phyloP scores from a whole-genome alignment of 345 rosid species.

The Populus nigra region DNA sequence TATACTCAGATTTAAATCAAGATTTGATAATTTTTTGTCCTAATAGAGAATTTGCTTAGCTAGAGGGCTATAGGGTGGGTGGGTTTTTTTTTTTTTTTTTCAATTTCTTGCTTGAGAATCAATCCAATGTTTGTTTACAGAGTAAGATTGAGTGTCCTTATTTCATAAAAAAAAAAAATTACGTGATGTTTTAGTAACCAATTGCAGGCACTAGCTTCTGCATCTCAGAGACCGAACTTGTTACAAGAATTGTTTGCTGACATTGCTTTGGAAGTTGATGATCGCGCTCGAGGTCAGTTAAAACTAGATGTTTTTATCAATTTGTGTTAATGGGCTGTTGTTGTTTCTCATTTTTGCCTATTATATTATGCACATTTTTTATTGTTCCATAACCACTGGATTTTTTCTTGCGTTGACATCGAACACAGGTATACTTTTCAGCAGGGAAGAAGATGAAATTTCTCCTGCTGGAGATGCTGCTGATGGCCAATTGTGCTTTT shows the following conservation, averaged over 20 bases:
- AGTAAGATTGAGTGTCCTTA: too few relatives aligned
- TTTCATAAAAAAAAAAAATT: background rate
- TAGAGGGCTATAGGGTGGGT: too few relatives aligned
- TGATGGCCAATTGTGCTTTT: conserved; percentile 68
- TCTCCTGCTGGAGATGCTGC: conserved; percentile 40
- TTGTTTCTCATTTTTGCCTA: background rate
- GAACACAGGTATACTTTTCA: conserved; percentile 69
- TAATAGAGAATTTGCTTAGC: too few relatives aligned
- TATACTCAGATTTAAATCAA: background rate
- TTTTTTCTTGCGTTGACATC: conserved; percentile 29
- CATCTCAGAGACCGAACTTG: conserved; percentile 79
- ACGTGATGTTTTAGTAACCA: background rate
- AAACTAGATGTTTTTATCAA: background rate
- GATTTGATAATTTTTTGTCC: background rate
- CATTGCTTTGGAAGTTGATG: conserved; percentile 88
- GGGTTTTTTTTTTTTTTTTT: too few relatives aligned
- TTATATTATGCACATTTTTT: background rate
- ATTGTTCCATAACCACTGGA: background rate
- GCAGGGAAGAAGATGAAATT: conserved; percentile 63
- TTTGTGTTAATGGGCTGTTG: background rate
- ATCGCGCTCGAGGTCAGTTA: conserved; percentile 75
- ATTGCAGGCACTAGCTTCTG: conserved; percentile 74
- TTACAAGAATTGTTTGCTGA: conserved; percentile 88
- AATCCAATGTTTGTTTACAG: too few relatives aligned
- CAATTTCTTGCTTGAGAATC: too few relatives aligned